Conservation (phyloP, 305 asterid genomes). For the Lippia alba region DNA sequence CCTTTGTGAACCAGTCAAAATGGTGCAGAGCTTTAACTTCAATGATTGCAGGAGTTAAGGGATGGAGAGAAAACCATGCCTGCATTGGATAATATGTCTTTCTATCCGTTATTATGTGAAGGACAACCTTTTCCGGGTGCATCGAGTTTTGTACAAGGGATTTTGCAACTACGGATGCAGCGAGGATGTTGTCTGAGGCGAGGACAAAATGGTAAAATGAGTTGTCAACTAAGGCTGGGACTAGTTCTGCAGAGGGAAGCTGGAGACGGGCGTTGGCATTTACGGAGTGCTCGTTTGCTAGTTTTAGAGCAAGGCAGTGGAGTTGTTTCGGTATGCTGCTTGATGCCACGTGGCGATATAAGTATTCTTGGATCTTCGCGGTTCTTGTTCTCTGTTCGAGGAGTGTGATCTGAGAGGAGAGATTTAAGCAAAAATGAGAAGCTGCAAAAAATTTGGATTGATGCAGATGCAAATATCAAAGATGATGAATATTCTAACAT, state of each 20-base stretch:
- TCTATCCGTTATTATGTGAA: slow-evolving; percentile 78
- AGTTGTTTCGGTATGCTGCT: slow-evolving; percentile 90
- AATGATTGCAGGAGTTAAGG: slow-evolving; percentile 67
- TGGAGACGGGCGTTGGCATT: slow-evolving; percentile 84
- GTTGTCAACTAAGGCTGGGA: slow-evolving; percentile 79
- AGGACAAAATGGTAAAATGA: slow-evolving; percentile 77
- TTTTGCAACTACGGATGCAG: slow-evolving; percentile 81
- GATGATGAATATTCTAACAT: slow-evolving; percentile 2
- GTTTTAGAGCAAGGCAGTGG: slow-evolving; percentile 69
- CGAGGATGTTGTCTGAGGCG: slow-evolving; percentile 80
- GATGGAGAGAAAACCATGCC: slow-evolving; percentile 88
- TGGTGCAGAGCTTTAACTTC: slow-evolving; percentile 88
- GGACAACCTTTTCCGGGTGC: slow-evolving; percentile 62
- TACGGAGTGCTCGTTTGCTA: slow-evolving; percentile 77
- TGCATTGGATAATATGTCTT: slow-evolving; percentile 88
- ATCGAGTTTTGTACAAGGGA: slow-evolving; percentile 66
- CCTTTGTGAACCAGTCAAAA: slow-evolving; percentile 88
- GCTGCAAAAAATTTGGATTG: background rate
- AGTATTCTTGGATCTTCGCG: slow-evolving; percentile 82
- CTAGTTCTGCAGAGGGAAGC: slow-evolving; percentile 76
- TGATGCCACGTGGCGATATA: slow-evolving; percentile 88
- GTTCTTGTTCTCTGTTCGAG: slow-evolving; percentile 78
- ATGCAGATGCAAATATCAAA: background rate
- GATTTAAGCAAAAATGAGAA: background rate
- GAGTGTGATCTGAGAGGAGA: slow-evolving; percentile 52